Evolutionary conservation across 805 yeast genomes (phyloP).

Genomic region (Sugiyamaella smithiae): DNA sequence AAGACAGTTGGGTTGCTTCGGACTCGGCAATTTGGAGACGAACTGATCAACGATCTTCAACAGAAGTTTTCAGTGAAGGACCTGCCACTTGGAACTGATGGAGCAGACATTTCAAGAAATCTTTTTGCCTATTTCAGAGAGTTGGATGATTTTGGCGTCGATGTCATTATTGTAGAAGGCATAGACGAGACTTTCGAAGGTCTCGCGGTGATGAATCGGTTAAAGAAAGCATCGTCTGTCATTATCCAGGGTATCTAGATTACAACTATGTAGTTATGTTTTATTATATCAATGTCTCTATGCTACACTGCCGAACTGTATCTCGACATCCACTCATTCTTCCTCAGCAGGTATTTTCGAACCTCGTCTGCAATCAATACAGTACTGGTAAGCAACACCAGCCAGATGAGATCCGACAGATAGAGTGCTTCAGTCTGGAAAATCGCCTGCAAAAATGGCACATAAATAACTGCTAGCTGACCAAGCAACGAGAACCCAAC

Average conservation of each 20-base stretch:
- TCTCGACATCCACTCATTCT: conserved; percentile 23
- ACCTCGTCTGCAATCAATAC: conserved; percentile 85
- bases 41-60: conserved; percentile 10
- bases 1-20: conserved; percentile 19
- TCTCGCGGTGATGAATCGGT: conserved; percentile 89
- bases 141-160: conserved; percentile 65
- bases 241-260: conserved; percentile 29
- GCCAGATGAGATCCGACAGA: conserved; percentile 63
- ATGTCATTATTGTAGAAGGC: conserved; percentile 80
- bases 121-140: conserved; percentile 71
- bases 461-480: conserved; percentile 87
- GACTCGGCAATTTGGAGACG: conserved; percentile 14
- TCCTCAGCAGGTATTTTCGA: conserved; percentile 51
- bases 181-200: conserved; percentile 76
- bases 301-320: conserved; percentile 25
- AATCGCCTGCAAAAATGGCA: conserved; percentile 86
- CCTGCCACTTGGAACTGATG: conserved; percentile 43
- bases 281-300: too few relatives aligned
- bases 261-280: too few relatives aligned
- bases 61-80: conserved; percentile 1
- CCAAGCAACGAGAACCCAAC: conserved; percentile 86
- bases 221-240: conserved; percentile 75
- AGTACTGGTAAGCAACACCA: conserved; percentile 64
- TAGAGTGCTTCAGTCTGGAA: conserved; percentile 93
- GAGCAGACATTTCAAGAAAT: conserved; percentile 66